Evolutionary conservation across 257 asterid genomes (phyloP), one percentile per base, ranked within the genome.

Genomic region (Jacaranda mimosifolia): DNA sequence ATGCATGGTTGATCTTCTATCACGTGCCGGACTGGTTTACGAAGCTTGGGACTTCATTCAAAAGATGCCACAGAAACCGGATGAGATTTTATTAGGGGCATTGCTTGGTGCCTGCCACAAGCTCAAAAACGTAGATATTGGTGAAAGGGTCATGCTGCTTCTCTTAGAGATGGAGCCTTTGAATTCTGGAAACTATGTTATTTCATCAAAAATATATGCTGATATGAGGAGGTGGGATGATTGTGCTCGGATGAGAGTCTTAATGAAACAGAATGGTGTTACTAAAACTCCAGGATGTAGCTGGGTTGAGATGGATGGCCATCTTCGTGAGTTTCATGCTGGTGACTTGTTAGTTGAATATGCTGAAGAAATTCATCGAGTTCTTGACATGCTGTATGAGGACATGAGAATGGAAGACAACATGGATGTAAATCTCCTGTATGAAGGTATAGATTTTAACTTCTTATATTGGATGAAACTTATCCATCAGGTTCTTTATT

Each of bases 11-110:
- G 98, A 95, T 85, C 97, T 95, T 80, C 82, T 91, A 21, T 88
- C 97, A 15, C 98, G 97, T 75, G 96, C 97, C 63, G 99, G 99
- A 60, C 83, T 66, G 63, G 90, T 95, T 32, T 77, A 87, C 8
- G 97, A 91, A 78, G 99, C 98, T 57, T 91, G 98, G 97, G 96
- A 91, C 76, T 89, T 92, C 63, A 89, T 92, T 66, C 92, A 88
- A 83, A 86, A 87, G 80, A 89, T 95, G 97, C 98, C 97, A 70
- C 89, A 78, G 67, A 91, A 89, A 57, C 97, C 97, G 3, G 97
- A 95, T 75, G 98, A 86, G 84, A 83, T 91, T 77, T 70, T 90
- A 67, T 81, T 92, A 66, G 98, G 97, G 73, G 80, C 97, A 9
- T 76, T 95, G 76, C 96, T 95, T 48, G 91, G 84, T 86, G 97